phyloP scores from a whole-genome alignment of 371 early-diverging fungal genomes.

The Sporodiniella umbellata region DNA sequence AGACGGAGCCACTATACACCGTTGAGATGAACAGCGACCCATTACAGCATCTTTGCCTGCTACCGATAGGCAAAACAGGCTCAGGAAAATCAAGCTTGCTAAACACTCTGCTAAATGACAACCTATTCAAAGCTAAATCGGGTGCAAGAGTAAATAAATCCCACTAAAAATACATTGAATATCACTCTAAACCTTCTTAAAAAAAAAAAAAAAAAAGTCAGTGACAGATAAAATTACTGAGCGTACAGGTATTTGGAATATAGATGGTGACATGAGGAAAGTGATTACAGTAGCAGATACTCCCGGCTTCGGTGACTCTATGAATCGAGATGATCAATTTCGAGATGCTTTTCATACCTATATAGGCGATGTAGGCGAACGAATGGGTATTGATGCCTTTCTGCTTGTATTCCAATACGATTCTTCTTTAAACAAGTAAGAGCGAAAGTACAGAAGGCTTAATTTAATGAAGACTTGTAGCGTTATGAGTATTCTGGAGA shows the following conservation, averaged over 20 bases:
- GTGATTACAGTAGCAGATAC: constrained; percentile 52
- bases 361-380: constrained; percentile 36
- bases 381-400: constrained; percentile 51
- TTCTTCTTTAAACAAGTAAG: constrained; percentile 15
- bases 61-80: constrained; percentile 23
- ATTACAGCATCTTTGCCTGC: constrained; percentile 15
- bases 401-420: constrained; percentile 48
- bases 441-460: neutral
- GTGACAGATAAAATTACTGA: constrained; percentile 49
- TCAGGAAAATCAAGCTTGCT: constrained; percentile 50
- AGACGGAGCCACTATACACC: constrained; percentile 1
- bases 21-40: constrained; percentile 20
- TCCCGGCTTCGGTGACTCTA: constrained; percentile 51
- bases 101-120: constrained; percentile 46
- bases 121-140: constrained; percentile 44
- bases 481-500: constrained; percentile 33
- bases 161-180: neutral
- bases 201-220: too few species aligned
- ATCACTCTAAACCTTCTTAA: neutral
- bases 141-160: constrained; percentile 36
- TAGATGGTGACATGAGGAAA: constrained; percentile 33
- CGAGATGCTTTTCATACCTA: constrained; percentile 40
- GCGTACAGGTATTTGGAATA: constrained; percentile 44
- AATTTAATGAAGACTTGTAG: constrained; percentile 1
- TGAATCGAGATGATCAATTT: constrained; percentile 43